phyloP scores from a whole-genome alignment of 371 early-diverging fungal species.

The Mucor plumbeus region DNA sequence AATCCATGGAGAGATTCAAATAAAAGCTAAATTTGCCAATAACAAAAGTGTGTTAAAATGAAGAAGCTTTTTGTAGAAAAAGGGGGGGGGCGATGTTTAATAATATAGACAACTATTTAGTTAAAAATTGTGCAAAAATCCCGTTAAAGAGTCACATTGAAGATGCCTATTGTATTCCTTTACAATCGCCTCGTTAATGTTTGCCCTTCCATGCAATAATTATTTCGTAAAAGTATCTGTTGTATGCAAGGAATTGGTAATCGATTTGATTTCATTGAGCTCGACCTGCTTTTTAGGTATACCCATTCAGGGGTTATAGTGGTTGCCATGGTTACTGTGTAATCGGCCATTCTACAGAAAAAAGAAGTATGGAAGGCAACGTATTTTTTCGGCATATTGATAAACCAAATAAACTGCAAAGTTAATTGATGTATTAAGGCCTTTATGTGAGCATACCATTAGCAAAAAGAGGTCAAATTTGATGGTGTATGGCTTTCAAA shows the following conservation, averaged over 20 bases:
- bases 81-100: constrained; percentile 3
- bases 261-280: not conserved
- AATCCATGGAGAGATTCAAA: constrained; percentile 41
- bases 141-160: constrained; percentile 1
- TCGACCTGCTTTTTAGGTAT: not conserved
- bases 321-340: not conserved
- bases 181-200: not conserved
- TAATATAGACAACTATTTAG: not conserved
- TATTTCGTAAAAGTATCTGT: not conserved
- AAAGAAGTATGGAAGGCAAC: no score
- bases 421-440: no score
- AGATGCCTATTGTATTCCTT: not conserved
- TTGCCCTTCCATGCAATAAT: not conserved
- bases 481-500: no score
- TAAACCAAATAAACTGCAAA: no score
- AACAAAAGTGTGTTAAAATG: constrained; percentile 7
- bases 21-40: constrained; percentile 13
- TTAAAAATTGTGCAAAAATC: not conserved
- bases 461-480: no score
- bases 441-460: no score
- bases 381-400: no score
- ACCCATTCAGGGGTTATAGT: not conserved
- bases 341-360: not conserved
- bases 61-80: not conserved
- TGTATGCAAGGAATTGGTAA: not conserved